Evolutionary conservation across 2,329 filamentous ascomycete species (phyloP), one percentile per base, ranked within the genome.

Genomic region (Colletotrichum graminicola): DNA sequence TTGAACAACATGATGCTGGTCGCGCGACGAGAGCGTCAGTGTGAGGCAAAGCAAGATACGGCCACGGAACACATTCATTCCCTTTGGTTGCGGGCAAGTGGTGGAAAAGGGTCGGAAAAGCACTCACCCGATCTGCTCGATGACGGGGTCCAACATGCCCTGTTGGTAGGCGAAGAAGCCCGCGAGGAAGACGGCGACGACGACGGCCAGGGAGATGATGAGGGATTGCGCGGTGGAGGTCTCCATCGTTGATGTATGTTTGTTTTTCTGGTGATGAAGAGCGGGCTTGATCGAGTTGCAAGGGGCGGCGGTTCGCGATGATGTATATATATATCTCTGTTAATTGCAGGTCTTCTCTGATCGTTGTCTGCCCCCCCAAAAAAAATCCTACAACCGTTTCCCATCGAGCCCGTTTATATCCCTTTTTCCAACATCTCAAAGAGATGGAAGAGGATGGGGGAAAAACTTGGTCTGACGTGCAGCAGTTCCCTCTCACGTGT

Each of bases 91-190:
- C 18, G 5, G 23, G 26, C 11, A 16, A 11, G 34, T 11, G 34
- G 34, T 36, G 5, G 34, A 6, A 3, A 41, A 41, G n/a, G 8
- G 36, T n/a, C 12, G 21, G n/a, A 8, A 4, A 23, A 29, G 14
- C 8, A 69, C 70, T 65, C 36, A 72, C 70, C 78, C 79, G 55
- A 83, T 64, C 70, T 80, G 75, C 68, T 82, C 80, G 62, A 84
- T 81, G 32, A 80, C 67, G 1, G 81, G 79, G 69, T 84, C 80
- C 56, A 82, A 73, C 60, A 77, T 76, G 59, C 82, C 82, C 64
- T 80, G 74, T n/a, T 78, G 73, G 74, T 83, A 83, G 18, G 81
- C 81, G 26, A 77, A 78, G 63, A 80, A 76, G 16, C 76, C 76
- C 11, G 76, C 77, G 16, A 76, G 76, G 47, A 81, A 66, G 52